Evolutionary conservation across 1,284 basidiomycete species (phyloP), one percentile per base, ranked within the genome.

Genomic region (Leccinum angustisporum): DNA sequence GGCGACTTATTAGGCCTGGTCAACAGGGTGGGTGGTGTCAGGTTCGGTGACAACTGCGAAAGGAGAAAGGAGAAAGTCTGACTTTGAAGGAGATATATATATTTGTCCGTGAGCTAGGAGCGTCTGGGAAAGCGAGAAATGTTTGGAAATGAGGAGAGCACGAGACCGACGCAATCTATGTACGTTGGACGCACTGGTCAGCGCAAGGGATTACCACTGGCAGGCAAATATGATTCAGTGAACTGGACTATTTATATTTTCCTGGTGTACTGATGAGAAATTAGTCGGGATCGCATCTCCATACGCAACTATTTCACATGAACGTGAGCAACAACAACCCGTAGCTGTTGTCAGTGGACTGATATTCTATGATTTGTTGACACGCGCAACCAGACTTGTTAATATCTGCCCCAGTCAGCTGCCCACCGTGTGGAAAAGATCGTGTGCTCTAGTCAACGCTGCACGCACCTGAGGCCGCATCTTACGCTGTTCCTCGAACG

Each of bases 61-160:
- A 46, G 52, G 38, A 58, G 38, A 51, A 50, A 43, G 21, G n/a
- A n/a, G n/a, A n/a, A n/a, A n/a, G n/a, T 27, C 34, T 50, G 51
- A 40, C 13, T 36, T 57, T 5, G 27, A 59, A 46, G 56, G 40
- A 33, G 40, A 60, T 46, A 57, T 66, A 56, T 63, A 64, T 68
- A 60, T 34, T 34, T 61, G 56, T 54, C 38, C 8, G n/a, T 11
- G 31, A 60, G 60, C 61, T 61, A 71, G 62, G 65, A 71, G 65
- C 50, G 46, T 14, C 51, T 51, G 34, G 18, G 40, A 58, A 43
- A 46, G 27, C 40, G 40, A 58, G 51, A 38, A 34, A 16, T 33
- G 54, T 54, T 51, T 43, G 53, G 52, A 18, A 57, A 57, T 55
- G 59, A 50, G n/a, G 36, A 27, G 34, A 25, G 57, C 34, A 53